Evolutionary conservation across 805 yeast species (phyloP), one percentile per base, ranked within the genome.

Genomic region (Lipomyces sp.): DNA sequence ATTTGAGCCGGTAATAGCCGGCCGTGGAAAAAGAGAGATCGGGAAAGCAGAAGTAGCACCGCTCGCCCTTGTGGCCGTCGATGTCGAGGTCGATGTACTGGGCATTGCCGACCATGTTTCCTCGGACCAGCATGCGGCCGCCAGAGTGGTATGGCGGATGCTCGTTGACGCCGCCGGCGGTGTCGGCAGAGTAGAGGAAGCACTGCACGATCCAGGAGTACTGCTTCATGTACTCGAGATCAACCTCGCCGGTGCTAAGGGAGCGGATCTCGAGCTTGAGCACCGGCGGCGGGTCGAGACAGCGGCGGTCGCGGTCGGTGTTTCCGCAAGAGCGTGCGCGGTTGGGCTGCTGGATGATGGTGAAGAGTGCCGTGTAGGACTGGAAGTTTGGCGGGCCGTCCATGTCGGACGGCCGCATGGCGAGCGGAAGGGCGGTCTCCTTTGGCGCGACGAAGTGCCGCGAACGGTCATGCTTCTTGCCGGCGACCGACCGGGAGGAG

Each of bases 21-120:
- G 68, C 70, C 32, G 63, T 64, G 8, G 69, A 62, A 37, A 67
- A 61, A 16, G 68, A 61, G 31, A 67, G 53, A 49, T 67, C 70
- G 33, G 64, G 66, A 36, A 67, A 61, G 24, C 66, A 56, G 43
- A 67, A 67, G 51, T 61, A 66, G 40, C 58, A 54, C 10, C 42
- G 45, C 39, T 47, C 53, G 18, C 58, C 58, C 21, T 22, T 26
- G 37, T 31, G 48, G 18, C 50, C 52, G 8, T 37, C 50, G 29
- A 52, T 28, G 7, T 16, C 49, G 33, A 54, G 45, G 43, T 55
- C 55, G n/a, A 32, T 31, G 35, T 29, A 49, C 26, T 49, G 59
- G 3, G 60, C 52, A 26, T 39, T 44, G 16, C 49, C 42, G 35
- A 55, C 59, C 48, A 55, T 39, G 45, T 55, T 55, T 14, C 60